phyloP scores from a whole-genome alignment of 1,284 basidiomycete genomes.

The Naganishia sp. region DNA sequence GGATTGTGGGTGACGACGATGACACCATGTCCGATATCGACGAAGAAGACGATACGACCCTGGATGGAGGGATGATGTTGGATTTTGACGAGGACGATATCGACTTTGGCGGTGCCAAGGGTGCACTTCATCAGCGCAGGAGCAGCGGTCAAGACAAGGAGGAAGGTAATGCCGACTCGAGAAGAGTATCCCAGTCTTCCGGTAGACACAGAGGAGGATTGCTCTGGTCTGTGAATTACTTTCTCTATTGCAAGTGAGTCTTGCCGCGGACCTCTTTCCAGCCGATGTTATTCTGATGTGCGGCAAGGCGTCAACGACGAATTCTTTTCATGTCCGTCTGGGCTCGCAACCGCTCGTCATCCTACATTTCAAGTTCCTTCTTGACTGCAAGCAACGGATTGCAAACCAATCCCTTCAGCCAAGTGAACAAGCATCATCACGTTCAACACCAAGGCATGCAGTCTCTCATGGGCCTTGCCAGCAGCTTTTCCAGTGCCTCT shows the following conservation, averaged over 20 bases:
- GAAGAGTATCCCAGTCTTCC: conserved; percentile 6
- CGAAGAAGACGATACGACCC: conserved; percentile 14
- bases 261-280: background rate
- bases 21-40: conserved; percentile 28
- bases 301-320: conserved; percentile 66
- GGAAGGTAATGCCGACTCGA: conserved; percentile 10
- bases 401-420: conserved; percentile 26
- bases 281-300: background rate
- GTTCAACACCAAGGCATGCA: conserved; percentile 12
- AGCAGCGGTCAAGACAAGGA: conserved; percentile 12
- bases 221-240: conserved; percentile 96
- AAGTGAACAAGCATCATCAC: conserved; percentile 13
- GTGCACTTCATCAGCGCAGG: conserved; percentile 58
- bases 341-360: conserved; percentile 66
- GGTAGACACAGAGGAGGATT: conserved; percentile 67
- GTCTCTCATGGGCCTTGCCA: conserved; percentile 19
- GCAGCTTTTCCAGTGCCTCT: conserved; percentile 17
- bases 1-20: conserved; percentile 36
- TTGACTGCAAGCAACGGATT: conserved; percentile 4
- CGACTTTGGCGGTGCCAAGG: conserved; percentile 38
- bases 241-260: conserved; percentile 87
- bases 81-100: conserved; percentile 34
- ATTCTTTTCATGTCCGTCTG: conserved; percentile 91
- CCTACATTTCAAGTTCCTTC: conserved; percentile 18
- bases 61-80: conserved; percentile 34